phyloP scores from a whole-genome alignment of 2,329 filamentous ascomycete genomes.

The Tetracladium maxilliforme region DNA sequence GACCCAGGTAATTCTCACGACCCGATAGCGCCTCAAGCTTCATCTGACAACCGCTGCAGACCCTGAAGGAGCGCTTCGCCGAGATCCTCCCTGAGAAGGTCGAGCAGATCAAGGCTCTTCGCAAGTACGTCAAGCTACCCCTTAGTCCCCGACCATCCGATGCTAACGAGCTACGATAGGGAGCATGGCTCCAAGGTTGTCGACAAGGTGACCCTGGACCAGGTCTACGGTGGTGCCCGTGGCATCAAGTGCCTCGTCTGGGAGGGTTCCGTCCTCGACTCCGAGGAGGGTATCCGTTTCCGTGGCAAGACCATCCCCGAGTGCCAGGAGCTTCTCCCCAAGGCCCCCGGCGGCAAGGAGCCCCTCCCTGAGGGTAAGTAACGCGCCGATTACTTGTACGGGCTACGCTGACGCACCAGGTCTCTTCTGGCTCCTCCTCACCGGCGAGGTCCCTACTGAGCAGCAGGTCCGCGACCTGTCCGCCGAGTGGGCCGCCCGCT shows the following conservation, averaged over 20 bases:
- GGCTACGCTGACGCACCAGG: conserved; percentile 26
- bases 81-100: conserved; percentile 91
- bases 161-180: conserved; percentile 30
- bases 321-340: conserved; percentile 94
- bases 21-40: conserved; percentile 6
- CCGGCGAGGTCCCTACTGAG: conserved; percentile 92
- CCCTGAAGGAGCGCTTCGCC: conserved; percentile 96
- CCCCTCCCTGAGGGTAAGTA: conserved; percentile 77
- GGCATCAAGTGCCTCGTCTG: conserved; percentile 98
- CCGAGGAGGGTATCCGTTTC: conserved; percentile 99
- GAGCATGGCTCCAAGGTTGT: conserved; percentile 91
- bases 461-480: conserved; percentile 97
- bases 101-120: conserved; percentile 97
- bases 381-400: conserved; percentile 1
- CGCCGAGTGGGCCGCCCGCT: conserved; percentile 95
- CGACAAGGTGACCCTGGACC: conserved; percentile 96
- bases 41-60: conserved; percentile 33
- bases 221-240: conserved; percentile 98
- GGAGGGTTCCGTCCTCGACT: conserved; percentile 96
- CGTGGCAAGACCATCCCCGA: conserved; percentile 98
- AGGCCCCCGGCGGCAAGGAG: conserved; percentile 91
- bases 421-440: conserved; percentile 99
- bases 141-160: background rate
- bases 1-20: conserved; percentile 50
- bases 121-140: conserved; percentile 56